Conservation (phyloP, 2,329 filamentous ascomycete genomes). For the Ophiostoma ips region DNA sequence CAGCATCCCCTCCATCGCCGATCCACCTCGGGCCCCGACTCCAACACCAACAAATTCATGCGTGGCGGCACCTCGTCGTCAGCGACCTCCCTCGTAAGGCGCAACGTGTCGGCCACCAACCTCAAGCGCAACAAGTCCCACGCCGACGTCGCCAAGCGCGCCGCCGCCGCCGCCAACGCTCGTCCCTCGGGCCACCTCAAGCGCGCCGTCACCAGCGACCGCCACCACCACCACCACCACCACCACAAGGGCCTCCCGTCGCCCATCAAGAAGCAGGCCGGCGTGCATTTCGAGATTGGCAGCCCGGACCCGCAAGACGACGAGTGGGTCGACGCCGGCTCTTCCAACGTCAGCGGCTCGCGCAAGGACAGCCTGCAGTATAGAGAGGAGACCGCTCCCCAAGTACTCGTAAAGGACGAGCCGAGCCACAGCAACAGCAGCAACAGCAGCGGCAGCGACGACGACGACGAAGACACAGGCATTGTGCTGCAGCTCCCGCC, state of each 20-base stretch:
- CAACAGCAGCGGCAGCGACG: background rate
- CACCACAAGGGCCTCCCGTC: constrained; percentile 9
- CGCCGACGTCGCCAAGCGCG: constrained; percentile 36
- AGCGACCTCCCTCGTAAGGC: constrained; percentile 34
- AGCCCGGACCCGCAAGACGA: constrained; percentile 33
- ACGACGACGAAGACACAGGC: background rate
- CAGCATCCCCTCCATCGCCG: constrained; percentile 30
- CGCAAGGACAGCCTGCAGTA: constrained; percentile 12
- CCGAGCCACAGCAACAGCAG: background rate
- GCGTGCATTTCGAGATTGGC: constrained; percentile 51
- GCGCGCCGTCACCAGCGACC: constrained; percentile 29
- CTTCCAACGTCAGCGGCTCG: constrained; percentile 32
- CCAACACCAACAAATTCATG: constrained; percentile 26
- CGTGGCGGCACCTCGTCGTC: constrained; percentile 30
- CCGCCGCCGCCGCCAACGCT: constrained; percentile 22
- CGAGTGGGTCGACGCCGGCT: constrained; percentile 55
- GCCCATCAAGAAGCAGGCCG: constrained; percentile 8
- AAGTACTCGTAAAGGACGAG: background rate
- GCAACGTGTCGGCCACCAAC: constrained; percentile 39
- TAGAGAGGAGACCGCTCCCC: background rate
- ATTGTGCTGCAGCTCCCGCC: background rate
- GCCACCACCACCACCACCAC: background rate
- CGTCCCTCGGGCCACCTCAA: constrained; percentile 29
- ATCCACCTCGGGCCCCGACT: constrained; percentile 34
- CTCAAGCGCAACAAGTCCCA: constrained; percentile 49